Evolutionary conservation across 2,329 filamentous ascomycete species (phyloP), one percentile per base, ranked within the genome.

Genomic region (Paraconiothyrium sp.): DNA sequence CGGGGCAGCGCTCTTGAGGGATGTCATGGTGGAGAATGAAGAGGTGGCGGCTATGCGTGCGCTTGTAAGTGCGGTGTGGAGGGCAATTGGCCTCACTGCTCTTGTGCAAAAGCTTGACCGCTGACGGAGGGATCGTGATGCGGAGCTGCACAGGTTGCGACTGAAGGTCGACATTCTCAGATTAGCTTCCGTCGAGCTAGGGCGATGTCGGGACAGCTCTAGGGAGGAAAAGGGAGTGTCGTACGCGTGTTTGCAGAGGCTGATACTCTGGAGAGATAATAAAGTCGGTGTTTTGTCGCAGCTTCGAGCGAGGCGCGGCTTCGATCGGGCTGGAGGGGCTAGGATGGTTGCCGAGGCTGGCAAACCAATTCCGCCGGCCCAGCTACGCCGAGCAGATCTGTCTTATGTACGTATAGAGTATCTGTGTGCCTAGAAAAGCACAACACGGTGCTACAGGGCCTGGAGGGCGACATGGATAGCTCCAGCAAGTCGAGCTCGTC

Each of bases 141-240:
- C 76, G 64, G 76, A 73, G 67, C 71, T 75, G 74, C 74, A 79
- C 62, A 80, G 67, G 67, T 74, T 78, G 72, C 77, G 77, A 76
- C 77, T 79, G 75, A 79, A 76, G 73, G 77, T 71, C 72, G 77
- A 79, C 78, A 79, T 79, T 65, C 57, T 72, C 68, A 67, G 67
- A 76, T 78, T 78, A 76, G 76, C 76, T 73, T 73, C 66, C 70
- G 68, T 61, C 69, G 73, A 68, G 65, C 68, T 65, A 64, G 63
- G 68, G 70, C 69, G 65, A 72, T 67, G 64, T 72, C 68, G 74
- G 71, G 69, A 65, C 62, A 75, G 74, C 72, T 74, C 48, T 66
- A 64, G 58, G 68, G 57, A 66, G 66, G 63, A 70, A 68, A 70
- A 72, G 71, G 57, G 67, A 69, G 70, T 74, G 74, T 72, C 76